Conservation (phyloP, 805 yeast genomes). For the Brettanomyces custersianus region DNA sequence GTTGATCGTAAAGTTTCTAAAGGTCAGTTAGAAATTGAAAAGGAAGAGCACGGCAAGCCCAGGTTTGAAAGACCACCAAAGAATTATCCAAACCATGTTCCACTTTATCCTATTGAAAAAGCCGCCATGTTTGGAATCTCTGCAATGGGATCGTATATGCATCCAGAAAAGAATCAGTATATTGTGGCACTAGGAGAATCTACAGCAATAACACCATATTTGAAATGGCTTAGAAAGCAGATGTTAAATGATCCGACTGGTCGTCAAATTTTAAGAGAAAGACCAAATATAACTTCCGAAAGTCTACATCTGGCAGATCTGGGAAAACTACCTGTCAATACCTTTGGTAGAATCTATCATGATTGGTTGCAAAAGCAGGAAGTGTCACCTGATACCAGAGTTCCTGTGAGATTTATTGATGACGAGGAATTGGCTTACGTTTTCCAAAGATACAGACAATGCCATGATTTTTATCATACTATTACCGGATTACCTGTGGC, state of each 20-base stretch:
- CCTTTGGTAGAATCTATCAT: slow-evolving; percentile 74
- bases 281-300: slow-evolving; percentile 75
- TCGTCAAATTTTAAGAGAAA: slow-evolving; percentile 63
- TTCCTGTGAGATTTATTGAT: slow-evolving; percentile 77
- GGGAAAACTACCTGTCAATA: slow-evolving; percentile 49
- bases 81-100: slow-evolving; percentile 71
- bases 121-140: slow-evolving; percentile 58
- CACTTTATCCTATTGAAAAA: slow-evolving; percentile 57
- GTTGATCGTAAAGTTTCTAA: slow-evolving; percentile 26
- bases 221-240: slow-evolving; percentile 50
- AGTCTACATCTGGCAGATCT: slow-evolving; percentile 58
- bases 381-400: slow-evolving; percentile 89
- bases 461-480: slow-evolving; percentile 95
- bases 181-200: slow-evolving; percentile 86
- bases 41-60: slow-evolving; percentile 11
- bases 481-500: slow-evolving; percentile 83
- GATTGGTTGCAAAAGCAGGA: slow-evolving; percentile 81
- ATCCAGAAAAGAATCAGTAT: slow-evolving; percentile 67
- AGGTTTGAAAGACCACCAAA: slow-evolving; percentile 32
- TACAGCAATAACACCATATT: slow-evolving; percentile 65
- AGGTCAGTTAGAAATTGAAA: slow-evolving; percentile 20
- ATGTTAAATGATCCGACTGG: slow-evolving; percentile 78
- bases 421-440: slow-evolving; percentile 87
- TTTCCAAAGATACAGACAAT: slow-evolving; percentile 90
- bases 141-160: slow-evolving; percentile 67